phyloP scores from a whole-genome alignment of 345 rosid species.

The Bruguiera sexangula region DNA sequence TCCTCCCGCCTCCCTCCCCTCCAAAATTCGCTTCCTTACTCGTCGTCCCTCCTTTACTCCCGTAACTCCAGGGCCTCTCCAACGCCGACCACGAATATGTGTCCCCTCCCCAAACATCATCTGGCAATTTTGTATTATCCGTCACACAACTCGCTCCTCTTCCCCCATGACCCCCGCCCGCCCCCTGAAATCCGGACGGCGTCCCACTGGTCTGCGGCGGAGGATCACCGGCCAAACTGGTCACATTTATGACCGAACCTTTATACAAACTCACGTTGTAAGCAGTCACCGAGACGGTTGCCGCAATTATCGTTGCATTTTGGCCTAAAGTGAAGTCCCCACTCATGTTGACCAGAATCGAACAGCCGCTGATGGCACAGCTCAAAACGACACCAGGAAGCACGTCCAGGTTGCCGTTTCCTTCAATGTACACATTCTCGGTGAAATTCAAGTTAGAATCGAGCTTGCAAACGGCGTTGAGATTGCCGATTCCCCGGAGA shows the following conservation, averaged over 20 bases:
- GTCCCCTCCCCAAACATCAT: constrained; percentile 78
- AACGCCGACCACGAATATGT: constrained; percentile 63
- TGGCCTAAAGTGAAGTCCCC: constrained; percentile 43
- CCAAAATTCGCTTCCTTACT: constrained; percentile 56
- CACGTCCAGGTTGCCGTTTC: constrained; percentile 46
- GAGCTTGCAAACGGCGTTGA: constrained; percentile 48
- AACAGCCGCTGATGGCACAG: constrained; percentile 46
- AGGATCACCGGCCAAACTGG: constrained; percentile 56
- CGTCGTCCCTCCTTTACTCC: constrained; percentile 71
- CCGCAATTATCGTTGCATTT: constrained; percentile 31
- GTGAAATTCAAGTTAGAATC: constrained; percentile 41
- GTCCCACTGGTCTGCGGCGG: constrained; percentile 65
- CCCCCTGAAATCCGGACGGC: constrained; percentile 53
- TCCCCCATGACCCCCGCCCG: constrained; percentile 70
- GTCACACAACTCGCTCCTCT: constrained; percentile 63
- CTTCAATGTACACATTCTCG: constrained; percentile 47
- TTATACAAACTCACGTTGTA: constrained; percentile 31
- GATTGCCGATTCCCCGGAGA: constrained; percentile 54
- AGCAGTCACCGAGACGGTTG: constrained; percentile 44
- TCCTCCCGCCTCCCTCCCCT: constrained; percentile 69
- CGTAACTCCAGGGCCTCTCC: constrained; percentile 64
- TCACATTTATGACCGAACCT: constrained; percentile 47
- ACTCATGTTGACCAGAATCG: constrained; percentile 44
- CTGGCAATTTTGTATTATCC: constrained; percentile 57
- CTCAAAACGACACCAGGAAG: constrained; percentile 39